phyloP scores from a whole-genome alignment of 2,329 filamentous ascomycete genomes.

The Trichoderma gracile region DNA sequence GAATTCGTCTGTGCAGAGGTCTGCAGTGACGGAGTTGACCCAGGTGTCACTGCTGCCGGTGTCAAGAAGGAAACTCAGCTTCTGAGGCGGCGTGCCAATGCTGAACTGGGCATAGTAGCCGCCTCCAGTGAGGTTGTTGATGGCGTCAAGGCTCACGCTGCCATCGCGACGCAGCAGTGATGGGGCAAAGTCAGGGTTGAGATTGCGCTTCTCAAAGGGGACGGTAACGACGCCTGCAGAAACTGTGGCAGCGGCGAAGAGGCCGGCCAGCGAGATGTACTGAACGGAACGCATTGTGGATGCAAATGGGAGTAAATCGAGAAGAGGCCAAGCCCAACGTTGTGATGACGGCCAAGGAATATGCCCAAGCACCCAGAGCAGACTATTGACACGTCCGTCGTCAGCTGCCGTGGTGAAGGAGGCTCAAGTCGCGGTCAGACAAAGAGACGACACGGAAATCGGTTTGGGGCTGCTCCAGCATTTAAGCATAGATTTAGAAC shows the following conservation, averaged over 20 bases:
- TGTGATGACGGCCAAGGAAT: background rate
- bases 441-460: background rate
- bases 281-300: conserved; percentile 19
- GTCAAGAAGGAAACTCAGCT: conserved; percentile 57
- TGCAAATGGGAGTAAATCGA: background rate
- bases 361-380: background rate
- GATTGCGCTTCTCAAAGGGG: conserved; percentile 27
- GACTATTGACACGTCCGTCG: background rate
- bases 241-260: conserved; percentile 23
- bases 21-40: conserved; percentile 59
- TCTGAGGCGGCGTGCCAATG: conserved; percentile 61
- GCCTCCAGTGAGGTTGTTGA: conserved; percentile 57
- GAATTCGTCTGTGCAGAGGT: conserved; percentile 53
- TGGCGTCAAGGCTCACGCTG: conserved; percentile 39
- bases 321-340: background rate
- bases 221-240: conserved; percentile 32
- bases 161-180: conserved; percentile 34
- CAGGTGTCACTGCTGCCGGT: conserved; percentile 66
- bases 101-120: conserved; percentile 59
- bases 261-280: conserved; percentile 23
- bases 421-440: background rate
- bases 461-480: background rate
- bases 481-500: conserved; percentile 23
- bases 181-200: conserved; percentile 8
- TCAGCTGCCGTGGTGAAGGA: background rate